These are phyloP conservation scores for Westerdykella ornata DNA, from an alignment of 2,329 filamentous ascomycete genomes.

Conservation along the genomic window DNA sequence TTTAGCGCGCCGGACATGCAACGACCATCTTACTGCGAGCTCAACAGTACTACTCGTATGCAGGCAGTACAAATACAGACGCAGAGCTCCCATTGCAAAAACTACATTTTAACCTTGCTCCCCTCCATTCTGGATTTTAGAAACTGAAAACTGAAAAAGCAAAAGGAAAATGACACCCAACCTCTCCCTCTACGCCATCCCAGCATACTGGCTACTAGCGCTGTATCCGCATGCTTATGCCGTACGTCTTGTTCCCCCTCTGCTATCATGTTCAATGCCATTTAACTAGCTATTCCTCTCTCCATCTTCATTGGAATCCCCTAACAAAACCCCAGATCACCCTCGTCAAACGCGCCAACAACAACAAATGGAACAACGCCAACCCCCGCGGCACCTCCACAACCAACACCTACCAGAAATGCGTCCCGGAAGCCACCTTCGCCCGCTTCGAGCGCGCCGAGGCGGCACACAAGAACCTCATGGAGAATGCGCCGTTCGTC, in stretches of 20 bases:
- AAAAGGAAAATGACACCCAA: constrained; percentile 13
- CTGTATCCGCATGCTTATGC: constrained; percentile 17
- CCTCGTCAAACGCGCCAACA: constrained; percentile 10
- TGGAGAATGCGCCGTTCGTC: constrained; percentile 44
- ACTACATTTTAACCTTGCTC: no score
- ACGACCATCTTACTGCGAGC: no score
- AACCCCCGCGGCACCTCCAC: constrained; percentile 35
- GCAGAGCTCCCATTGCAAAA: no score
- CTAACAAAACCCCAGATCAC: not conserved
- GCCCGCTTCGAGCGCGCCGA: constrained; percentile 40
- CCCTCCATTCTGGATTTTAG: no score
- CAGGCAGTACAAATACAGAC: no score
- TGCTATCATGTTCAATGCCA: not conserved
- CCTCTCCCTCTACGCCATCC: constrained; percentile 23
- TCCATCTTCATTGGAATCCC: constrained; percentile 1
- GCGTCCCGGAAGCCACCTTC: constrained; percentile 24
- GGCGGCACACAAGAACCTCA: constrained; percentile 41
- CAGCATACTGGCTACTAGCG: constrained; percentile 18
- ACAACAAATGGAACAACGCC: constrained; percentile 37
- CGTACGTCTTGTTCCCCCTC: constrained; percentile 7
- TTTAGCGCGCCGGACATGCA: no score
- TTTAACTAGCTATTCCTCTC: not conserved
- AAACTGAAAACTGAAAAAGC: no score
- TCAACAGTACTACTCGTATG: no score
- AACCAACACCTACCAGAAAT: constrained; percentile 28